Evolutionary conservation across 257 asterid species (phyloP), one percentile per base, ranked within the genome.

Genomic region (Perilla frutescens): DNA sequence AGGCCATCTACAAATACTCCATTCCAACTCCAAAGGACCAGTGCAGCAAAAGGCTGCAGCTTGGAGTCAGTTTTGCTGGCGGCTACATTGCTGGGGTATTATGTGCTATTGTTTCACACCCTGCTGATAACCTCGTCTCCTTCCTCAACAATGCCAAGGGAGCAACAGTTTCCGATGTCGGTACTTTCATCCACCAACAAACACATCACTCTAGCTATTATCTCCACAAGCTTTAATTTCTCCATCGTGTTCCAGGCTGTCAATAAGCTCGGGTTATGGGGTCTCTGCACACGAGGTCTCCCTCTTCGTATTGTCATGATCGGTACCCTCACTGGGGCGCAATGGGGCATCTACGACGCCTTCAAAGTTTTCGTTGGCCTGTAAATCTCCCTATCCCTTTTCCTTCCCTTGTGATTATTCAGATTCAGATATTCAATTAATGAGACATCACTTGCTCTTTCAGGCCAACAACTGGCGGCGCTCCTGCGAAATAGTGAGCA

Each of bases 281-380:
- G 97, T 54, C 90, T 92, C 63, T 90, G 87, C 76, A 92, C 97
- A 1, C 86, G 98, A 31, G 98, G 98, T 3, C 96, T 92, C 70
- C 98, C 97, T 76, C 90, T 92, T 31, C 96, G 98, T 77, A 92
- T 92, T 67, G 96, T 92, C 78, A 92, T 92, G 98, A 90, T 92
- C 72, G 98, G 98, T 40, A 92, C 98, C 49, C 97, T 92, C 48
- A 90, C 98, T n/a, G 98, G 98, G 61, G 96, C 97, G n/a, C 98
- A 92, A 62, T 92, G 98, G 98, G 98, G 98, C 34, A 85, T 92
- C 85, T 92, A 92, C 63, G 98, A 92, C 69, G 96, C 98, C 54
- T 90, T 92, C 89, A 92, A 92, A 85, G 97, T 92, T 64, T 92
- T 80, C 59, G 96, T 87, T 67, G 98, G 98, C 59, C 84, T 92